Base-by-base conservation (phyloP, 305 asterid genomes). In the Plantago lanceolata region DNA sequence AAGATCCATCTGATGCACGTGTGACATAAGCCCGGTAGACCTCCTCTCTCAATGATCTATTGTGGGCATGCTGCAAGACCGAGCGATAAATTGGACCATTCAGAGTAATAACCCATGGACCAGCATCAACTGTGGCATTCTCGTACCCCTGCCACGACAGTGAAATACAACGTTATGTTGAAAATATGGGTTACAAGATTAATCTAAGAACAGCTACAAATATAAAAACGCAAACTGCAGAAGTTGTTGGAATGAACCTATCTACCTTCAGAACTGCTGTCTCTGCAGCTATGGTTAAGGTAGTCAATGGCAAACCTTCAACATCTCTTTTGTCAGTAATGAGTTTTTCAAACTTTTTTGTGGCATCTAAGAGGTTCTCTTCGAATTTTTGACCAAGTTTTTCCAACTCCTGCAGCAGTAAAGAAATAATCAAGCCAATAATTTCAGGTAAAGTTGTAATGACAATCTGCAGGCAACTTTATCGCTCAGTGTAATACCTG, bases 71-170 rank as follows among this genome's bases (percentile, higher is more conserved):
- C 73, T 89, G 97, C 90, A 87, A 69, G 35, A 89, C 94, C 60
- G 99, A 78, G 82, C 71, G 80, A 75, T 49, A 85, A 73, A 97
- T 93, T 69, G 99, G 97, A 52, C 90, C 92, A 57, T 93, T 95
- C 87, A 93, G 69, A 58, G 99, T 89, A 50, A 93, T 76, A 7
- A 93, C 61, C 99, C 99, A 93, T 19, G 99, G 99, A 40, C 99
- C 97, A 71, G 60, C 78, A 75, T 87, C 97, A 33, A 92, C 80
- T 14, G 97, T 89, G 68, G 99, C 99, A 78, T 93, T 86, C 76
- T 77, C 87, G 63, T 93, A 89, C 40, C 99, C 99, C 99, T 93
- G 76, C 67, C 59, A 61, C 26, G 54, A 48, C 59, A 57, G 68
- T 54, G 50, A 6, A 48, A 26, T 68, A 64, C 24, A 53, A 47